Evolutionary conservation across 805 yeast species (phyloP).

Genomic region (Yarrowia bubula): DNA sequence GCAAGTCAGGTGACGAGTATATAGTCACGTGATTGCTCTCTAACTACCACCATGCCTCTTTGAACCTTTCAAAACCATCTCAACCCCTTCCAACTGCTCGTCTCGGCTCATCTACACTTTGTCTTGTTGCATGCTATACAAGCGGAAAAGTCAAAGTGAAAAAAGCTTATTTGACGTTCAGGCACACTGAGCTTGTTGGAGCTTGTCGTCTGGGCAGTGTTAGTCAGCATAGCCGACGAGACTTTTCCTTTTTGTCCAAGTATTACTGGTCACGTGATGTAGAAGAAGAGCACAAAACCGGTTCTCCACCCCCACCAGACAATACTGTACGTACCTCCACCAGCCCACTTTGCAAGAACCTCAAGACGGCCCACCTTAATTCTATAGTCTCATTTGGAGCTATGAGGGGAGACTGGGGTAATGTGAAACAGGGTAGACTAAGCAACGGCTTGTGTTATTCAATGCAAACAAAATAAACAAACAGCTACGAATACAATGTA

Average conservation of each 20-base stretch:
- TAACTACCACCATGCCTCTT: too few relatives aligned
- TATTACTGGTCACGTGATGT: neutral
- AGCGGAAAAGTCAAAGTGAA: neutral
- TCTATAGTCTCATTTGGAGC: neutral
- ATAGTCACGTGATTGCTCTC: too few relatives aligned
- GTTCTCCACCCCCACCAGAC: too few relatives aligned
- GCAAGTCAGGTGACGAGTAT: too few relatives aligned
- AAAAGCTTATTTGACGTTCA: constrained; percentile 9
- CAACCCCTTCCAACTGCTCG: neutral
- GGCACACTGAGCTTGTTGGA: constrained; percentile 16
- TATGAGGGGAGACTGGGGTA: too few relatives aligned
- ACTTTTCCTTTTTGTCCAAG: too few relatives aligned
- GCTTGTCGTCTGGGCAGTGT: neutral
- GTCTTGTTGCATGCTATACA: neutral
- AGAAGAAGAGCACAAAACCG: too few relatives aligned
- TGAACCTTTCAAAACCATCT: too few relatives aligned
- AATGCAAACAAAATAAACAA: too few relatives aligned
- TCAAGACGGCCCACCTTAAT: neutral
- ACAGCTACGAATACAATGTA: too few relatives aligned
- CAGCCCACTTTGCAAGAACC: neutral
- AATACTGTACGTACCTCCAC: neutral
- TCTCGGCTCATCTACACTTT: neutral
- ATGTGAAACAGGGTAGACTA: too few relatives aligned
- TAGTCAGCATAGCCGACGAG: neutral
- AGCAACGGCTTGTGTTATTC: too few relatives aligned